Evolutionary conservation across 768 basidiomycete genomes (phyloP), one percentile per base, ranked within the genome.

Genomic region (Xerocomellus intermedius): DNA sequence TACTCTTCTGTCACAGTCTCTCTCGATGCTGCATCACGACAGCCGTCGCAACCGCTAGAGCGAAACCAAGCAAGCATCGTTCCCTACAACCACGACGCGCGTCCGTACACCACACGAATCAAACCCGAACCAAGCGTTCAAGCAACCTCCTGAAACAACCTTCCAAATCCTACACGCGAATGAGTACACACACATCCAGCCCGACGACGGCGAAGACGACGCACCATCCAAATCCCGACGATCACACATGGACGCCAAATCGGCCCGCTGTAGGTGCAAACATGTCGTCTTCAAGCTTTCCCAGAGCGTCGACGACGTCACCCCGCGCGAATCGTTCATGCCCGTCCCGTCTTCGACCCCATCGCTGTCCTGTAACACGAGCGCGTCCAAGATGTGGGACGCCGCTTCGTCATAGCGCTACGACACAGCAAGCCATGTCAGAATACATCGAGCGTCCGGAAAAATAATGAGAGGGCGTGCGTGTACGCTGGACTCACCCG

Each of bases 321-420:
- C 83, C 8, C 89, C 90, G 38, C 86, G 84, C 39, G 73, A 75
- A 48, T 82, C 78, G 48, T 80, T 79, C 56, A 70, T 63, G 4
- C 75, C 60, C 43, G 67, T 63, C 8, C 68, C 64, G 30, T 83
- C 79, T n/a, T 64, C 64, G n/a, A 86, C 78, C 9, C 85, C 82
- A 62, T 98, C 95, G 46, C 82, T 84, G 56, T 95, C 91, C 70
- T 99, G 97, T 24, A 98, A 75, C 37, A 88, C 79, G 3, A 99
- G 79, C 7, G 96, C 94, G 66, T 95, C 92, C 9, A 98, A 76
- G 43, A 97, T 86, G 57, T 94, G 86, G 21, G 86, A 84, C 13
- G 88, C 89, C 1, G 91, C 94, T 65, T 97, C 91, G 38, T 88
- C 84, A 66, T 91, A 94, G 47, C 86, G 83, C 90, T 94, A 66